Evolutionary conservation across 441 rosid species (phyloP).

Genomic region (Pelargonium myrrhifolium): DNA sequence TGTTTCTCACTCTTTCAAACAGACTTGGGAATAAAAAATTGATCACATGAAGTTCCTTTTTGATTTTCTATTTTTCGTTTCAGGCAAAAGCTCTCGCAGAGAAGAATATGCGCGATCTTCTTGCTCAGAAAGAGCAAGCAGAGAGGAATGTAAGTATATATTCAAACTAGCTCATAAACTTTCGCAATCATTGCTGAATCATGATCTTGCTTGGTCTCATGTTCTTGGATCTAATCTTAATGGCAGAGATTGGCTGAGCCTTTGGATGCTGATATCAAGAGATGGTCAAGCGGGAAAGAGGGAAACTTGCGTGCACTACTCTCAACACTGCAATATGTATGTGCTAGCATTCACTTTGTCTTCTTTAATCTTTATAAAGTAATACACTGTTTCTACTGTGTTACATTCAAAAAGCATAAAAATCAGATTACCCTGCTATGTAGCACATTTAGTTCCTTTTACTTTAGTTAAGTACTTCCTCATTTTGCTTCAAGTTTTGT

Average conservation of each 20-base stretch:
- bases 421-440: neutral
- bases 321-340: conserved; percentile 87
- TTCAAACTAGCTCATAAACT: conserved; percentile 9
- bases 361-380: conserved; percentile 7
- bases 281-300: conserved; percentile 90
- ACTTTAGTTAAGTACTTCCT: neutral
- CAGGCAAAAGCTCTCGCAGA: conserved; percentile 96
- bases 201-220: conserved; percentile 15
- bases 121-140: conserved; percentile 80
- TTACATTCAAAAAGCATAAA: neutral
- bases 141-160: conserved; percentile 67
- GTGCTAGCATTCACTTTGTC: conserved; percentile 12
- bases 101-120: conserved; percentile 83
- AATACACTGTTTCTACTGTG: neutral
- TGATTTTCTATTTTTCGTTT: conserved; percentile 22
- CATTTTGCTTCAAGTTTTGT: too few species aligned
- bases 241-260: conserved; percentile 68
- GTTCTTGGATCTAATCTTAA: conserved; percentile 16
- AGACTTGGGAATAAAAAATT: neutral
- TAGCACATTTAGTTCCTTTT: neutral
- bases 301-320: conserved; percentile 85
- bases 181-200: neutral
- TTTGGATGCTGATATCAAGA: conserved; percentile 80
- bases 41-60: neutral
- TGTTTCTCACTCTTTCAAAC: conserved; percentile 18